Base-by-base conservation (phyloP, 345 rosid genomes). In the Fremontodendron californicum region DNA sequence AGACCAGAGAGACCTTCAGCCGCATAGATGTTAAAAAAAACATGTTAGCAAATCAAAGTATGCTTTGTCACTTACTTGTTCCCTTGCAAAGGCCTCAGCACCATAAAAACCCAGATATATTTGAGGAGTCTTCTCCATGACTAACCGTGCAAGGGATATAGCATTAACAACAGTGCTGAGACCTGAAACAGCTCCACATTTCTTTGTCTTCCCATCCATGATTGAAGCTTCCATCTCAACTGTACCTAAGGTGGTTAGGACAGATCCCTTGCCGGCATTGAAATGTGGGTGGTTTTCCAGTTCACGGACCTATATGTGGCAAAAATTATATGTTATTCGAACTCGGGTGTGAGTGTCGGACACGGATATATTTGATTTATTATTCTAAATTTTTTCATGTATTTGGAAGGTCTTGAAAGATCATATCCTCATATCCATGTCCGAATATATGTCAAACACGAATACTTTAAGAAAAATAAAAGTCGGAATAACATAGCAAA, bases 211-310 rank as follows among this genome's bases (percentile, higher is more conserved):
- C 2, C 99, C 98, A 68, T 95, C 97, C 99, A 95, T 93, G 42
- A 95, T 93, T 42, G 89, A 85, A 85, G 99, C 98, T 84, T 95
- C 99, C 99, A 95, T 95, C 86, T 95, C 99, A 46, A 95, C 89
- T 3, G 98, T 93, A 76, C 98, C 99, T 6, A 74, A 77, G 2
- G 64, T 66, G 33, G 93, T 95, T 19, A 95, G 77, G 18, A 95
- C 99, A 6, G 99, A 93, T 12, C 99, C 99, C 85, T 62, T 92
- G 19, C 98, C 99, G 0, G 99, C 99, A 81, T 95, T 95, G 80
- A 88, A 95, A 84, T 86, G 65, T 0, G 97, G 98, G 74, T 87
- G 83, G 75, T 95, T 91, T 80, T 95, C 99, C 33, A 95, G 86
- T 78, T 90, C 96, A 63, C 93, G 91, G 23, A 93, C 99, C 99